Evolutionary conservation across 371 early-diverging fungal species (phyloP).

Genomic region (Circinella umbellata): DNA sequence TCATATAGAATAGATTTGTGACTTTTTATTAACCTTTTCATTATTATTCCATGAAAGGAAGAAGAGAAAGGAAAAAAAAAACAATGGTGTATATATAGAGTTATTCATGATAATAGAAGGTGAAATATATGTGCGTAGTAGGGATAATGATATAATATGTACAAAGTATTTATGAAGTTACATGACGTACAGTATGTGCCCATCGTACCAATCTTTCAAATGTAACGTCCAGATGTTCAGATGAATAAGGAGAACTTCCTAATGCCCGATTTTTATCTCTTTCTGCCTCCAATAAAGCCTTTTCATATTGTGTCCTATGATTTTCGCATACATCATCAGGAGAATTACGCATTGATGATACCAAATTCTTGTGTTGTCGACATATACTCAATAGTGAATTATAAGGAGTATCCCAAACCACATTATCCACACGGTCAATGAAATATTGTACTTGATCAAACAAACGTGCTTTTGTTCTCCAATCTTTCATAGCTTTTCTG

Average conservation of each 20-base stretch:
- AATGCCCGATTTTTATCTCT: constrained; percentile 13
- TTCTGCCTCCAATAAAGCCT: constrained; percentile 18
- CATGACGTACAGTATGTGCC: constrained; percentile 20
- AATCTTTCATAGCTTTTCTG: constrained; percentile 1
- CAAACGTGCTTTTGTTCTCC: constrained; percentile 13
- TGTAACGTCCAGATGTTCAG: constrained; percentile 23
- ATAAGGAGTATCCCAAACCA: constrained; percentile 22
- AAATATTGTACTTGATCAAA: constrained; percentile 17
- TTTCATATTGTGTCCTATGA: constrained; percentile 19
- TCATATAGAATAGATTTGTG: too few relatives aligned
- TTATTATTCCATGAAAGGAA: too few relatives aligned
- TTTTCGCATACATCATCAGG: constrained; percentile 15
- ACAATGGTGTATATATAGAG: too few relatives aligned
- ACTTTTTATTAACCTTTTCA: too few relatives aligned
- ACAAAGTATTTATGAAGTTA: not conserved
- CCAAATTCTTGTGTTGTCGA: constrained; percentile 8
- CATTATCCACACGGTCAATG: constrained; percentile 15
- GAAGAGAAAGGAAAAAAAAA: too few relatives aligned
- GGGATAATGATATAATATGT: too few relatives aligned
- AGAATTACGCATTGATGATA: constrained; percentile 2
- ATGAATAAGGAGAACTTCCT: constrained; percentile 12
- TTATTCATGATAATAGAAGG: too few relatives aligned
- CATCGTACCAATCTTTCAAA: constrained; percentile 21
- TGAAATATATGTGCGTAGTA: too few relatives aligned
- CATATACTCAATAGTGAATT: constrained; percentile 16